Percentiles rank a stretch among this genome's conserved stretches.
Conservation (phyloP, 371 early-diverging fungal genomes). For the Mucor sp. region DNA sequence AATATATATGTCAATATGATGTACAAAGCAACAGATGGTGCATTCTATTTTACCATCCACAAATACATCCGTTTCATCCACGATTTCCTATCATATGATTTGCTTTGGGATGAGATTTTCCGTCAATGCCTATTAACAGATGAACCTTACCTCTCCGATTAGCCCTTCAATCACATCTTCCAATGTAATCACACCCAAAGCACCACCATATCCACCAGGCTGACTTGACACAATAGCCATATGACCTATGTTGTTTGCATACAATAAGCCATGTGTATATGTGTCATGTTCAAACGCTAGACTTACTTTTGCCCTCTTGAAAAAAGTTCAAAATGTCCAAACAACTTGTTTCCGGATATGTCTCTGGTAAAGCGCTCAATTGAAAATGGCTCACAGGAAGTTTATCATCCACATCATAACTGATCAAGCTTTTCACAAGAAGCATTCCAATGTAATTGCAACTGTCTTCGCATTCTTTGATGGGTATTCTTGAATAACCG, state of each 20-base stretch:
- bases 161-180: constrained; percentile 98
- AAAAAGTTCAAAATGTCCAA: constrained; percentile 93
- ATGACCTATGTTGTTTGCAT: constrained; percentile 40
- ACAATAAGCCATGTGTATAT: neutral
- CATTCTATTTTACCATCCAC: constrained; percentile 60
- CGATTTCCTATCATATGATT: constrained; percentile 66
- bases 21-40: too few relatives aligned
- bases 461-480: constrained; percentile 60
- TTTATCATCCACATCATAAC: constrained; percentile 82
- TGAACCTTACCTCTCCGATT: constrained; percentile 63
- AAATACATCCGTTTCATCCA: constrained; percentile 94
- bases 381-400: constrained; percentile 67
- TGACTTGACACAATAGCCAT: constrained; percentile 72
- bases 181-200: constrained; percentile 91
- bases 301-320: constrained; percentile 81
- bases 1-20: neutral
- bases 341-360: constrained; percentile 72
- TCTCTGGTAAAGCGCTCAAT: constrained; percentile 76
- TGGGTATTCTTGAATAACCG: constrained; percentile 93
- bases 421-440: constrained; percentile 83
- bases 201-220: constrained; percentile 41
- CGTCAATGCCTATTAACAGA: neutral
- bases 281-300: neutral
- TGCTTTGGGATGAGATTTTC: neutral
- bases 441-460: constrained; percentile 86